These are phyloP conservation scores for Leccinum fibrillosum DNA, from an alignment of 768 basidiomycete genomes.

Conservation along the genomic window DNA sequence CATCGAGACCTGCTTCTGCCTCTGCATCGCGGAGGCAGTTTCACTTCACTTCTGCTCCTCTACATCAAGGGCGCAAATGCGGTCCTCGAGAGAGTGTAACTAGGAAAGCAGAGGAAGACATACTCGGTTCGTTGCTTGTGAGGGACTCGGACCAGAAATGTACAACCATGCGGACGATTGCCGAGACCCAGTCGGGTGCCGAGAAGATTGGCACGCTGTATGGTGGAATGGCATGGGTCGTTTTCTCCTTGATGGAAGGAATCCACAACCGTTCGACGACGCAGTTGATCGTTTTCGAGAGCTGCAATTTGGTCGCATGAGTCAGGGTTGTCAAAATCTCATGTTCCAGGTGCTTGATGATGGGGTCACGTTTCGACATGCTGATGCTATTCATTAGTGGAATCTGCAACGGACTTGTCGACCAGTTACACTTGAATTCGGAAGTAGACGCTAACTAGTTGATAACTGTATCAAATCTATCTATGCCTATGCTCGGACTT, in stretches of 20 bases:
- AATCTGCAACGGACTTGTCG: background rate
- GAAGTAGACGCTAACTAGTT: background rate
- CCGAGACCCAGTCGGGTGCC: background rate
- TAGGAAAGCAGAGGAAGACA: conserved; percentile 54
- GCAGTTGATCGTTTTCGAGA: background rate
- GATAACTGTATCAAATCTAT: background rate
- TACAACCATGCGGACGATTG: background rate
- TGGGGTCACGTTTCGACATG: background rate
- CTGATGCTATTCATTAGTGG: background rate
- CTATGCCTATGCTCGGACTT: too few relatives aligned
- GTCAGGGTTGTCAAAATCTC: background rate
- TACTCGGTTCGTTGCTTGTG: background rate
- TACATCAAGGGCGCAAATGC: conserved; percentile 73
- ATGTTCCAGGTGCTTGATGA: background rate
- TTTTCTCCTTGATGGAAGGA: background rate
- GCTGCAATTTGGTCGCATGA: background rate
- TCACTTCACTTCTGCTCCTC: conserved; percentile 83
- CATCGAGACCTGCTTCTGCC: conserved; percentile 36
- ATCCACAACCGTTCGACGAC: background rate
- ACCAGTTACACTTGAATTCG: background rate
- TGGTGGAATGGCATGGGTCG: background rate
- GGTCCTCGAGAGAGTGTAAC: conserved; percentile 74
- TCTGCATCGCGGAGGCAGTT: conserved; percentile 75
- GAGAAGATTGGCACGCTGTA: background rate
- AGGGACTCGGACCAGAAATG: background rate